Conservation (phyloP, 2,329 filamentous ascomycete genomes). For the Phyllosticta capitalensis region DNA sequence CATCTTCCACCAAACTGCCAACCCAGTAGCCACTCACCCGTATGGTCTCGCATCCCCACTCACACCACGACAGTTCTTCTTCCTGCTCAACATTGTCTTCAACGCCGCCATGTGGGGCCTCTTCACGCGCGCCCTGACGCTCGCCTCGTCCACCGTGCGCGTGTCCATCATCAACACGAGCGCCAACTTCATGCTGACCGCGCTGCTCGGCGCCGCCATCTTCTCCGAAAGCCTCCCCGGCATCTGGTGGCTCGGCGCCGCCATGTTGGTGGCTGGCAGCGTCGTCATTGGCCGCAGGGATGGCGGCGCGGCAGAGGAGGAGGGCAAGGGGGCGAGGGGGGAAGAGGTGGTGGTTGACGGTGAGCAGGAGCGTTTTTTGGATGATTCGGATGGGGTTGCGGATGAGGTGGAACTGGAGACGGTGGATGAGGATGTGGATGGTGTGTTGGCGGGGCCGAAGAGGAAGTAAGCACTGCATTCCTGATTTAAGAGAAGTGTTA, state of each 20-base stretch:
- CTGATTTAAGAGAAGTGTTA: background rate
- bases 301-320: constrained; percentile 28
- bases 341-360: background rate
- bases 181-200: constrained; percentile 71
- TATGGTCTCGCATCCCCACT: background rate
- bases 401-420: constrained; percentile 23
- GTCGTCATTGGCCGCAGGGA: constrained; percentile 68
- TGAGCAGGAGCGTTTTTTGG: constrained; percentile 38
- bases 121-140: constrained; percentile 68
- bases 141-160: constrained; percentile 65
- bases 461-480: background rate
- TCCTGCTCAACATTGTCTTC: constrained; percentile 63
- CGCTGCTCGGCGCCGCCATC: constrained; percentile 58
- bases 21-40: no score
- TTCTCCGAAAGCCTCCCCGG: constrained; percentile 63
- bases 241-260: constrained; percentile 68
- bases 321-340: constrained; percentile 12
- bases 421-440: constrained; percentile 16
- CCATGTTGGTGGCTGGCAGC: constrained; percentile 63
- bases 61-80: constrained; percentile 50
- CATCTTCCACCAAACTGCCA: no score
- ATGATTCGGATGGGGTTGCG: constrained; percentile 7
- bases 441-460: background rate
- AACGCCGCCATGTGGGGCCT: constrained; percentile 79
- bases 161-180: constrained; percentile 76